phyloP scores from a whole-genome alignment of 371 early-diverging fungal genomes.

The Rhizomucor pusillus region DNA sequence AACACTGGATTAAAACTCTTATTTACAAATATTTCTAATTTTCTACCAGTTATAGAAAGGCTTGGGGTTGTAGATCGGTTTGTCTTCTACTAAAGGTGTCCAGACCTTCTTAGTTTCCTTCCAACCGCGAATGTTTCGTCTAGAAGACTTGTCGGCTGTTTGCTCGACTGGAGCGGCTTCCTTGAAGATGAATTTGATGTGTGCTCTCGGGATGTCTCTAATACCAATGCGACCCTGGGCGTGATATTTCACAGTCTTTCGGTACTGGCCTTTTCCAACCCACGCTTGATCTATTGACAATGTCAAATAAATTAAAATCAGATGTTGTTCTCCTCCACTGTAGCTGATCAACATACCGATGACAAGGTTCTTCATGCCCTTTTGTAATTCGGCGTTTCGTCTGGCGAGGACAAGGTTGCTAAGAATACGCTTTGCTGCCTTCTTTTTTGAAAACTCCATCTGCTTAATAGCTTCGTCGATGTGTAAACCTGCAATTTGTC shows the following conservation, averaged over 20 bases:
- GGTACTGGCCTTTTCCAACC: slow-evolving; percentile 87
- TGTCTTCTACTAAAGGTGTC: slow-evolving; percentile 67
- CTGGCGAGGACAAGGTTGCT: slow-evolving; percentile 74
- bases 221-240: slow-evolving; percentile 84
- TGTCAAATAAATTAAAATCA: too few species aligned
- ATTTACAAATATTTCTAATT: too few species aligned
- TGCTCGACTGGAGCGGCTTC: slow-evolving; percentile 41
- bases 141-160: slow-evolving; percentile 19
- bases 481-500: slow-evolving; percentile 76
- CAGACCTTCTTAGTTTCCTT: slow-evolving; percentile 68
- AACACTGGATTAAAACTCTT: too few species aligned
- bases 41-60: slow-evolving; percentile 78
- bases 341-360: slow-evolving; percentile 28
- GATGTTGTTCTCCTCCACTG: not conserved
- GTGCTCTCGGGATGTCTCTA: slow-evolving; percentile 76
- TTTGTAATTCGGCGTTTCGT: slow-evolving; percentile 69
- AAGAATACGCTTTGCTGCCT: slow-evolving; percentile 67
- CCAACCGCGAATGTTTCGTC: slow-evolving; percentile 62
- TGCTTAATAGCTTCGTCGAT: slow-evolving; percentile 83
- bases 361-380: slow-evolving; percentile 63
- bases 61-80: slow-evolving; percentile 78
- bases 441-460: slow-evolving; percentile 84
- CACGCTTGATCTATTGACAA: slow-evolving; percentile 63
- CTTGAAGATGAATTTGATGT: slow-evolving; percentile 80
- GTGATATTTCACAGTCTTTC: slow-evolving; percentile 66